phyloP scores from a whole-genome alignment of 139 green algal species.

The Edaphochlamys debaryana region DNA sequence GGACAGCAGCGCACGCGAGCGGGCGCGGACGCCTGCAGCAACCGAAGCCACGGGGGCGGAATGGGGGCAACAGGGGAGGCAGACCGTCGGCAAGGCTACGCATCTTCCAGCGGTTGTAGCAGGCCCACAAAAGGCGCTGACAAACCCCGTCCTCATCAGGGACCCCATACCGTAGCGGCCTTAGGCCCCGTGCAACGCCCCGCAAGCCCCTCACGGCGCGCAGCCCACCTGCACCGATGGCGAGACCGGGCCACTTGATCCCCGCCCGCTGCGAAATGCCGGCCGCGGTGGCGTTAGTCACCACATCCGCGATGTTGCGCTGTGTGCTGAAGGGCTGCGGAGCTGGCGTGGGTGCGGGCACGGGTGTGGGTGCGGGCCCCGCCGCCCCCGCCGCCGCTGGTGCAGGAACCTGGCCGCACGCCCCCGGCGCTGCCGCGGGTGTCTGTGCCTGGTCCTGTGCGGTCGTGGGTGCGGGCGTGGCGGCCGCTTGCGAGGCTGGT shows the following conservation, averaged over 20 bases:
- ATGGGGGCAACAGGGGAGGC: not conserved
- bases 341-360: not conserved
- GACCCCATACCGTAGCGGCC: no score
- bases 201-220: not conserved
- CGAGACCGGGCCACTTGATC: slow-evolving; percentile 34
- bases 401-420: no score
- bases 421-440: not conserved
- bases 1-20: slow-evolving; percentile 13
- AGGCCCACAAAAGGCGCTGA: no score
- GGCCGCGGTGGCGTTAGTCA: slow-evolving; percentile 36
- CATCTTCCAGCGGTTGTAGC: not conserved
- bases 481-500: no score
- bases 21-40: slow-evolving; percentile 25
- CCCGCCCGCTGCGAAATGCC: slow-evolving; percentile 19
- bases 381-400: no score
- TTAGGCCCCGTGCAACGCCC: no score
- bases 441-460: no score
- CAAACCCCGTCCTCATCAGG: no score
- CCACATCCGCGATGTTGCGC: slow-evolving; percentile 41
- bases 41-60: not conserved
- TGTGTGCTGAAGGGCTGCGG: slow-evolving; percentile 17
- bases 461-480: no score
- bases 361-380: no score
- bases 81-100: not conserved
- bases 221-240: slow-evolving; percentile 16